Percentiles rank a stretch among this genome's conserved stretches.
Evolutionary conservation across 352 stramenopile species (phyloP).

Genomic region (Phytophthora nicotianae): DNA sequence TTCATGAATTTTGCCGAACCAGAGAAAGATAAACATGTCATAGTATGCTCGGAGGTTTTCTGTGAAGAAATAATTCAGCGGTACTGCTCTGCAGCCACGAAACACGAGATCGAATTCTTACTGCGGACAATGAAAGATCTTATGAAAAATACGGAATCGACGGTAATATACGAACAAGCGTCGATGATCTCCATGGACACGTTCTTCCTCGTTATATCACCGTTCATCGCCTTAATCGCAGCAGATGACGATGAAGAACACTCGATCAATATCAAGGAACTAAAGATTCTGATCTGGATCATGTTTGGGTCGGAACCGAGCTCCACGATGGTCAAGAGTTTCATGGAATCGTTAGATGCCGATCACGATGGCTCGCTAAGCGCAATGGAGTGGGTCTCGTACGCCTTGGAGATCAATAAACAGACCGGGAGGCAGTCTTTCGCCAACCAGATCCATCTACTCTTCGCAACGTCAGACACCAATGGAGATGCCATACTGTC

Average conservation of each 20-base stretch:
- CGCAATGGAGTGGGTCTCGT: conserved; percentile 72
- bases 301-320: conserved; percentile 68
- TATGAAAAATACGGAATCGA: conserved; percentile 4
- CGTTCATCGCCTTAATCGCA: conserved; percentile 67
- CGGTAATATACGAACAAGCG: neutral
- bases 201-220: conserved; percentile 65
- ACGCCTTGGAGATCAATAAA: conserved; percentile 57
- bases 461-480: conserved; percentile 56
- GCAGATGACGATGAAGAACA: conserved; percentile 68
- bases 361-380: conserved; percentile 60
- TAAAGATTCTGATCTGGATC: conserved; percentile 71
- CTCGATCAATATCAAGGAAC: conserved; percentile 55
- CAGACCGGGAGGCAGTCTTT: conserved; percentile 48
- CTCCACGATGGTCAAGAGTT: conserved; percentile 37
- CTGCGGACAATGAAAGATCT: conserved; percentile 50
- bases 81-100: conserved; percentile 36
- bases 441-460: conserved; percentile 55
- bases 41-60: conserved; percentile 43
- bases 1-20: conserved; percentile 50
- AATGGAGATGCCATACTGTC: conserved; percentile 67
- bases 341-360: conserved; percentile 67
- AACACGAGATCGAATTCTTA: conserved; percentile 50
- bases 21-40: conserved; percentile 9
- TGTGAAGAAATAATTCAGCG: conserved; percentile 52
- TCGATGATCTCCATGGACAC: conserved; percentile 59